Evolutionary conservation across 2,329 filamentous ascomycete species (phyloP), one percentile per base, ranked within the genome.

Genomic region (Atkinsonella texensis): DNA sequence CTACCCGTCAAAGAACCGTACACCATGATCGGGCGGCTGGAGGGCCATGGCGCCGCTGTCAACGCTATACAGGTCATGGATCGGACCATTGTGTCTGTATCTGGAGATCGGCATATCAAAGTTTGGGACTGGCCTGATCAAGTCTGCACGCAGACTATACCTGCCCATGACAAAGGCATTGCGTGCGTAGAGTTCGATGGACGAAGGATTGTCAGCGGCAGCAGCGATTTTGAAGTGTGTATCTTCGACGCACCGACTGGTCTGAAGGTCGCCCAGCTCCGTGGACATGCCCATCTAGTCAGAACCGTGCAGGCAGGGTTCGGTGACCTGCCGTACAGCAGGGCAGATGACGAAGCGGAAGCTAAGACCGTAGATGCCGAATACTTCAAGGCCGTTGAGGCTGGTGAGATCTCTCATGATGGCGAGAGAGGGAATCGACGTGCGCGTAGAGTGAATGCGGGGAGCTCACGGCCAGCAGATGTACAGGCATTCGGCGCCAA

Each of bases 161-260:
- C 87, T 40, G 93, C 91, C 1, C 93, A 98, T 62, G 81, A 81
- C 56, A 98, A 98, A 65, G 93, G 93, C 33, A 97, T 98, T 60
- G 93, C 93, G 2, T 98, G 93, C 65, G 90, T 98, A 15, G 91
- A 98, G 67, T 97, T 93, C 63, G 93, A 98, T 64, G 89, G 89
- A 28, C 83, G 88, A 48, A 81, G 93, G 18, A 94, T 98, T 56
- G 89, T 98, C 49, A 96, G 89, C 60, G 93, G 93, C 2, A 96
- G 90, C 66, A 96, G 90, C 59, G 93, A 98, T 66, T 89, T 94
- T 63, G 90, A 93, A 41, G 89, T 98, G 33, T 89, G 93, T 58
- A 93, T 98, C 18, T 98, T 95, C 65, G 93, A 97, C 64, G 84
- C 86, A 44, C 78, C 80, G 45, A 89, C 89, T 0, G 86, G 87